phyloP scores from a whole-genome alignment of 768 basidiomycete genomes.

The Suillus clintonianus region DNA sequence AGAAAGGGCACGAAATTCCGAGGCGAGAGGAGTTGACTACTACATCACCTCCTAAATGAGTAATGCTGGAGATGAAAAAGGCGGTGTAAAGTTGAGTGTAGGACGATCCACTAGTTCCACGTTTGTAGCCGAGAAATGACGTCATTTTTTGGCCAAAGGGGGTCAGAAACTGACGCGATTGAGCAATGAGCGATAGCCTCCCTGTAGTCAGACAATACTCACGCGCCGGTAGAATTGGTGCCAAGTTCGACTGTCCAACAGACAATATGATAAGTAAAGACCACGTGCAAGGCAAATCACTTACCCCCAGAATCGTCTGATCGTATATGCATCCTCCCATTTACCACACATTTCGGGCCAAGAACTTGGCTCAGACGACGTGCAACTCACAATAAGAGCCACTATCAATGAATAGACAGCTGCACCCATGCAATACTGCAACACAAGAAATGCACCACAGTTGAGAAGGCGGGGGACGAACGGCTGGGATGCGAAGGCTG shows the following conservation, averaged over 20 bases:
- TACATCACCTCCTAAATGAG: constrained; percentile 36
- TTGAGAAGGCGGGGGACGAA: neutral
- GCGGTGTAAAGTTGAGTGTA: constrained; percentile 37
- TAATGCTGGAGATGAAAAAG: constrained; percentile 37
- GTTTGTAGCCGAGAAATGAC: constrained; percentile 21
- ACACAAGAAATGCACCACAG: neutral
- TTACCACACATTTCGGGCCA: constrained; percentile 42
- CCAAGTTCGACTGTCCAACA: constrained; percentile 32
- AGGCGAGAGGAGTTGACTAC: constrained; percentile 16
- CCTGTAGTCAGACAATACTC: constrained; percentile 7
- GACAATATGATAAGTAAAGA: neutral
- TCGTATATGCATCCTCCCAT: constrained; percentile 35
- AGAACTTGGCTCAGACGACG: constrained; percentile 28
- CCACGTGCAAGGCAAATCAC: constrained; percentile 13
- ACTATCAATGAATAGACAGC: neutral
- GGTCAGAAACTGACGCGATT: constrained; percentile 22
- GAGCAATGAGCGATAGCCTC: neutral
- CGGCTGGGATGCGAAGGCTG: constrained; percentile 1
- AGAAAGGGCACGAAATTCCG: constrained; percentile 18
- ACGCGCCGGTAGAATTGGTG: constrained; percentile 41
- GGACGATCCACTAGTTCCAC: constrained; percentile 27
- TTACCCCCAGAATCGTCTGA: constrained; percentile 46
- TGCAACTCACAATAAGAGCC: constrained; percentile 10
- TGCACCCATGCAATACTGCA: neutral
- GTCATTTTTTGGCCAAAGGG: constrained; percentile 28